phyloP scores from a whole-genome alignment of 1,139 yeast genomes.

The Nakaseomyces nivariensis region DNA sequence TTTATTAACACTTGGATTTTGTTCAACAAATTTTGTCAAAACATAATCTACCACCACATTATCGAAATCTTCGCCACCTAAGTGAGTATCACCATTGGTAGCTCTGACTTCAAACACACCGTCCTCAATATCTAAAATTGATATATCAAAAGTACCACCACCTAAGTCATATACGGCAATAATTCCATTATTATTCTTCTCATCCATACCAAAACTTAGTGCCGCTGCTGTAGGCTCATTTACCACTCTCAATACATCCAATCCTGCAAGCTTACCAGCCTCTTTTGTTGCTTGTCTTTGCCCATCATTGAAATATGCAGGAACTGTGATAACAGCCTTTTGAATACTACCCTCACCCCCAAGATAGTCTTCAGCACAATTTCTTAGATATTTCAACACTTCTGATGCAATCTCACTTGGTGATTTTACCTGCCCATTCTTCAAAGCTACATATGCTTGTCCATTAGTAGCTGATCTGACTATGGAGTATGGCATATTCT shows the following conservation, averaged over 20 bases:
- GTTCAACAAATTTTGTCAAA: conserved; percentile 36
- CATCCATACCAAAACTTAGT: conserved; percentile 61
- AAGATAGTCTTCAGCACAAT: conserved; percentile 42
- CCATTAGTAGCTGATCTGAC: conserved; percentile 41
- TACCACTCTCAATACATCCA: conserved; percentile 58
- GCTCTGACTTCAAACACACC: conserved; percentile 76
- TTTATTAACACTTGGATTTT: conserved; percentile 9
- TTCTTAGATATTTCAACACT: conserved; percentile 35
- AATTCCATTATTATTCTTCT: conserved; percentile 38
- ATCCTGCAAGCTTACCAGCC: conserved; percentile 58
- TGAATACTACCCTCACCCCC: conserved; percentile 30
- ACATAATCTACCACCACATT: conserved; percentile 48
- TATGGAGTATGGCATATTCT: conserved; percentile 46
- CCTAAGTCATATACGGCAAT: conserved; percentile 76
- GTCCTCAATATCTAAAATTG: conserved; percentile 67
- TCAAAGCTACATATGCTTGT: conserved; percentile 51
- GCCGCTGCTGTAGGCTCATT: conserved; percentile 84
- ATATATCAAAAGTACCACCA: conserved; percentile 78
- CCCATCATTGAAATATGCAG: conserved; percentile 71
- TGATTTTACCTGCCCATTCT: conserved; percentile 18
- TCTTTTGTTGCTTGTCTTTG: conserved; percentile 71
- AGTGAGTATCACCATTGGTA: conserved; percentile 77
- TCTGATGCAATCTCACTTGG: conserved; percentile 27
- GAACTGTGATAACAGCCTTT: conserved; percentile 70
- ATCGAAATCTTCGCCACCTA: conserved; percentile 80